A percentile compares a stretch with the other conserved stretches of the same genome.
Conservation (phyloP, 441 rosid genomes). For the Corymbia calophylla region DNA sequence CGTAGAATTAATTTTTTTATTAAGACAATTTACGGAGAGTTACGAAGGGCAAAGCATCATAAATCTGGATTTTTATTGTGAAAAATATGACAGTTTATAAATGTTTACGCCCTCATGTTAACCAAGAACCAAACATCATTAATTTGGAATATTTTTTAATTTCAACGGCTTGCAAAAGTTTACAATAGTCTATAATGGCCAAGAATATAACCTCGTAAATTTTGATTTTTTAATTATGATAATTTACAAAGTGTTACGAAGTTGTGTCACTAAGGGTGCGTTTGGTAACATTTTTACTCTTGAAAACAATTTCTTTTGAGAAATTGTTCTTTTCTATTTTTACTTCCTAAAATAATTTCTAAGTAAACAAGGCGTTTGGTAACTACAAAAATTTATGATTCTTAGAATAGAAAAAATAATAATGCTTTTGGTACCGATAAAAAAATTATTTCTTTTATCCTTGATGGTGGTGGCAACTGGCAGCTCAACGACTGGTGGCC, state of each 20-base stretch:
- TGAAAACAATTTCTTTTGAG: no score
- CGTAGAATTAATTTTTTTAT: not conserved
- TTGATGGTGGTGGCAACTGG: no score
- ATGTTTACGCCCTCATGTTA: not conserved
- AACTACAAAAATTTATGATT: no score
- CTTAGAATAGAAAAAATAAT: no score
- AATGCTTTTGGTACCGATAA: no score
- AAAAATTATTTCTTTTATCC: no score
- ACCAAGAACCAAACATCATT: not conserved
- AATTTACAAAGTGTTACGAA: not conserved
- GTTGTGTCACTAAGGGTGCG: not conserved
- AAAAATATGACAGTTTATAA: not conserved
- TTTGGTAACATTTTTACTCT: no score
- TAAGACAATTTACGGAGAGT: not conserved
- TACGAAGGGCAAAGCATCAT: not conserved
- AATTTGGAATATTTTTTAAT: not conserved
- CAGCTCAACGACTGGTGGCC: no score
- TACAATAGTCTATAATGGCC: not conserved
- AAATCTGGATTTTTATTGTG: not conserved
- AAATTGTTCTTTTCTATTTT: no score
- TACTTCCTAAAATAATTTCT: no score
- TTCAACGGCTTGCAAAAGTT: not conserved
- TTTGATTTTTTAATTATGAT: not conserved
- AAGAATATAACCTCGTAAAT: not conserved
- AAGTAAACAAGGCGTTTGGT: no score